These are phyloP conservation scores for Claviceps digitariae DNA, from an alignment of 2,329 filamentous ascomycete genomes.

Conservation along the genomic window DNA sequence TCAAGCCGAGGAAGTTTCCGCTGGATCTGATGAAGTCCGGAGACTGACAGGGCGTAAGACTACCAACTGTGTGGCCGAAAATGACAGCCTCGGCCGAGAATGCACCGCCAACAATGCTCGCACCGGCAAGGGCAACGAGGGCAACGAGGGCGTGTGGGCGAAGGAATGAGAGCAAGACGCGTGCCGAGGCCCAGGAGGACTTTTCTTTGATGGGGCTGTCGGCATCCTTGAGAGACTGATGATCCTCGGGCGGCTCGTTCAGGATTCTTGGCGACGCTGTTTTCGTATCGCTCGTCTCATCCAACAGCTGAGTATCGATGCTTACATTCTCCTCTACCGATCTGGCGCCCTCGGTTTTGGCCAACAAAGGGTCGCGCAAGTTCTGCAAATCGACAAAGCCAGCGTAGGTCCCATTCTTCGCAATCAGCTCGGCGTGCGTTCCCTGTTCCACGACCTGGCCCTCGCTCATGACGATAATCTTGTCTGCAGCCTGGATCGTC, in stretches of 20 bases:
- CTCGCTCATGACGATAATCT: slow-evolving; percentile 32
- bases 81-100: slow-evolving; percentile 41
- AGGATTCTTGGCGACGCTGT: neutral
- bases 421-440: neutral
- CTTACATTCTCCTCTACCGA: neutral
- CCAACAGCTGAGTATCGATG: neutral
- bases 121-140: slow-evolving; percentile 1
- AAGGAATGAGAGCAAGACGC: slow-evolving; percentile 1
- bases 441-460: slow-evolving; percentile 7
- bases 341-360: neutral
- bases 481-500: slow-evolving; percentile 6
- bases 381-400: slow-evolving; percentile 25
- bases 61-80: slow-evolving; percentile 27
- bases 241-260: neutral
- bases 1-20: slow-evolving; percentile 36
- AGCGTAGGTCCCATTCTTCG: slow-evolving; percentile 33
- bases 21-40: slow-evolving; percentile 22
- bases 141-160: slow-evolving; percentile 6
- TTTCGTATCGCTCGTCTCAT: neutral
- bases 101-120: slow-evolving; percentile 38
- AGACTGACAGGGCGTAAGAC: slow-evolving; percentile 33
- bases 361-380: slow-evolving; percentile 5
- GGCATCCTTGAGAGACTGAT: neutral
- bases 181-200: neutral
- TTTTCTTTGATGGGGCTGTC: neutral